phyloP scores from a whole-genome alignment of 805 yeast species.

The Zygoascus biomembranicola region DNA sequence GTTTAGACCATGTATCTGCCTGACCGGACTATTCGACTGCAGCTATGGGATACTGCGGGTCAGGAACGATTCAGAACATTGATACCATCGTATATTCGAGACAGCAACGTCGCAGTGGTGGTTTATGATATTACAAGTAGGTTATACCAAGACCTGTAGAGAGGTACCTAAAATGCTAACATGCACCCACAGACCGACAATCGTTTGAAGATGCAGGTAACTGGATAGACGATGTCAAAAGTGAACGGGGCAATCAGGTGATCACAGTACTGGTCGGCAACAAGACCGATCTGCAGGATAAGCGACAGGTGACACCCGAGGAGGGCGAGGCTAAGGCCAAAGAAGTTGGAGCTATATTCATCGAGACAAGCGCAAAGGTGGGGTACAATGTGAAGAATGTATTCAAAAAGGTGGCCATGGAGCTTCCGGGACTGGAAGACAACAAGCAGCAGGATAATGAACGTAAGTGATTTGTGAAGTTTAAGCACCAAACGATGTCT shows the following conservation, averaged over 20 bases:
- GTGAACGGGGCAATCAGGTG: slow-evolving; percentile 86
- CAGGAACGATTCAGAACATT: slow-evolving; percentile 92
- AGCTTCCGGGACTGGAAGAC: slow-evolving; percentile 73
- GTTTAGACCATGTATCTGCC: slow-evolving; percentile 83
- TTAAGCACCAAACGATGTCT: not conserved
- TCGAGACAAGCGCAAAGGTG: slow-evolving; percentile 92
- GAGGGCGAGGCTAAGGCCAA: slow-evolving; percentile 82
- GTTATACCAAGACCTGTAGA: slow-evolving; percentile 2
- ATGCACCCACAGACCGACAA: slow-evolving; percentile 33
- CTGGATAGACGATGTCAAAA: slow-evolving; percentile 92
- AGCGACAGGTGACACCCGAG: slow-evolving; percentile 78
- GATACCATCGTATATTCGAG: slow-evolving; percentile 93
- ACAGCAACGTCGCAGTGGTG: slow-evolving; percentile 93
- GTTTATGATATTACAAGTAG: slow-evolving; percentile 89
- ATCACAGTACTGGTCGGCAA: slow-evolving; percentile 88
- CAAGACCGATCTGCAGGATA: slow-evolving; percentile 74
- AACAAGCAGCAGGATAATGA: slow-evolving; percentile 19
- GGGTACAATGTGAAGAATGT: slow-evolving; percentile 88
- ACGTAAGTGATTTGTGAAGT: slow-evolving; percentile 8
- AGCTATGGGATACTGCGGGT: slow-evolving; percentile 97
- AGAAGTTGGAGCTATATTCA: slow-evolving; percentile 66
- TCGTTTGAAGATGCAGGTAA: slow-evolving; percentile 76
- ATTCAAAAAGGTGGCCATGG: slow-evolving; percentile 84
- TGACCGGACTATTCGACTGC: slow-evolving; percentile 89
- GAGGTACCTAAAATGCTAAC: not conserved